Evolutionary conservation across 768 basidiomycete species (phyloP).

Genomic region (Suillus sp.): DNA sequence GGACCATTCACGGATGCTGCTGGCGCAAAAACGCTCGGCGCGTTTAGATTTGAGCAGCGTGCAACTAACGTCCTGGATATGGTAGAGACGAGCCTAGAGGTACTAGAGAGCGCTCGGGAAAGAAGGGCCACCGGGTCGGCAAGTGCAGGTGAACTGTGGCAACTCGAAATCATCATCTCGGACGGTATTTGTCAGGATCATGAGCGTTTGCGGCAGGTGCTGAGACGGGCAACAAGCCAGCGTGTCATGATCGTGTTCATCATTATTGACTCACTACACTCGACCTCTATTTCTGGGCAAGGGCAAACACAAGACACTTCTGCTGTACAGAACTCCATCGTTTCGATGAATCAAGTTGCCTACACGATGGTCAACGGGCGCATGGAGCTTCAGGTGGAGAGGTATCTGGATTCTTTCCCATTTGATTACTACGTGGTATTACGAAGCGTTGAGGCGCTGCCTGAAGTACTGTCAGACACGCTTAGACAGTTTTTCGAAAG

Average conservation of each 20-base stretch:
- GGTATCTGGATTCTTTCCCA: constrained; percentile 95
- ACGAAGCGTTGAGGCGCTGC: constrained; percentile 85
- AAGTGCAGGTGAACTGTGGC: constrained; percentile 87
- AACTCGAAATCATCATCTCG: constrained; percentile 96
- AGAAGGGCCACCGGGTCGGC: constrained; percentile 51
- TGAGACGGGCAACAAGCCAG: constrained; percentile 87
- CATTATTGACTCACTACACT: constrained; percentile 86
- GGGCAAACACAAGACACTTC: constrained; percentile 14
- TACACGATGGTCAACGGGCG: constrained; percentile 59
- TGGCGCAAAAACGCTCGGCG: constrained; percentile 76
- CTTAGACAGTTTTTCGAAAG: constrained; percentile 92
- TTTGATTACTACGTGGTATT: constrained; percentile 98
- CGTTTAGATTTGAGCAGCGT: constrained; percentile 88
- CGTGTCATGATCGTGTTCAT: constrained; percentile 96
- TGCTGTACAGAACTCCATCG: constrained; percentile 68
- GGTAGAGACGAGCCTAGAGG: constrained; percentile 73
- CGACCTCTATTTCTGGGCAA: constrained; percentile 31
- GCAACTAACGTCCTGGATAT: constrained; percentile 86
- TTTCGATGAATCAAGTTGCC: constrained; percentile 90
- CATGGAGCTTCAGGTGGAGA: constrained; percentile 85
- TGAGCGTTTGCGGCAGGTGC: constrained; percentile 72
- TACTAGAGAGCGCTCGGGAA: constrained; percentile 79
- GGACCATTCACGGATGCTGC: constrained; percentile 81
- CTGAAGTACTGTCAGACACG: constrained; percentile 85
- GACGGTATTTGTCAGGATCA: constrained; percentile 99